Evolutionary conservation across 495 filamentous ascomycete species (phyloP), one percentile per base, ranked within the genome.

Genomic region (Penicillium maclennaniae): DNA sequence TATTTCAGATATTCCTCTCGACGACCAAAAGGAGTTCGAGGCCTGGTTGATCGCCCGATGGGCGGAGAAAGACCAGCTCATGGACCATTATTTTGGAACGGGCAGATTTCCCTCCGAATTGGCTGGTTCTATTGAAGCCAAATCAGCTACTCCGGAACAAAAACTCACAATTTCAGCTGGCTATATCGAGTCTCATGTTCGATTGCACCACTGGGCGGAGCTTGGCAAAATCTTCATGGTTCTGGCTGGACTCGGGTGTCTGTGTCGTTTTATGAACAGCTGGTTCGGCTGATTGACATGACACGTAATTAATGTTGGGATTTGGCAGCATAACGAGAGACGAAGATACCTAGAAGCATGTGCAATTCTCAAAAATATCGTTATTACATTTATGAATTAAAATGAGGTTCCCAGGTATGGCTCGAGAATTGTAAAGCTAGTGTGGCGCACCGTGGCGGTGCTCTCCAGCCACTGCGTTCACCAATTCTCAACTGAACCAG

Each of bases 21-120:
- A 83, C 44, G 76, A 87, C 53, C 68, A 71, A 6, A 67, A 79
- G 38, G 70, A 68, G 12, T 87, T 87, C 56, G 76, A 79, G 42
- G 60, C 64, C 17, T 87, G 84, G 84, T 62, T 86, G 8, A 62
- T 70, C 39, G 67, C 70, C 8, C 77, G 83, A 26, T 87, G 84
- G 84, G 66, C 69, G 4, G 82, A 86, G 54, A 87, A 87, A 55
- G 84, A 87, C 40, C 61, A 75, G 19, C 64, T 87, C 12, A 62
- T 87, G 17, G 83, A 85, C 19, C 51, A 78, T 10, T 87, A 75
- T 54, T 69, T 77, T 31, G 73, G 78, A 54, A 82, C 73, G 5
- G 83, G 83, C 14, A 69, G 79, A 47, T 87, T 87, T 57, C 84
- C 84, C 9, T 78, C 82, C 19, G 79, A 82, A 19, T 56, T 80